These are phyloP conservation scores for Beauveria pseudobassiana DNA, from an alignment of 2,329 filamentous ascomycete genomes.

Conservation along the genomic window DNA sequence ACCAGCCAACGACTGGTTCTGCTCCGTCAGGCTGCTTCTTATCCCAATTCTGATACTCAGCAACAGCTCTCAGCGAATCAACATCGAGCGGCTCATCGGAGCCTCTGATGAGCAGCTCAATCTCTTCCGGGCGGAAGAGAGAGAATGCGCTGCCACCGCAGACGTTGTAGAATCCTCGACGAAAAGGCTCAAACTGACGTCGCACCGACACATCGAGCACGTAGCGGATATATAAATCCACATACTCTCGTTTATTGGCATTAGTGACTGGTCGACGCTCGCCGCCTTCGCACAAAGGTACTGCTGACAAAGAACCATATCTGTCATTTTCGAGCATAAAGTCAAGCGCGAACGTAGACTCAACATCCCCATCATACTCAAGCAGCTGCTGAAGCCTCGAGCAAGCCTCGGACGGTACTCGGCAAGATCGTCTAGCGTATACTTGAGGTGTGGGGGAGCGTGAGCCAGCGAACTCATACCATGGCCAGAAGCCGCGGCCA, in stretches of 20 bases:
- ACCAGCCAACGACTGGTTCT: conserved; percentile 71
- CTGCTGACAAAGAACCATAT: conserved; percentile 59
- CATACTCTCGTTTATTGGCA: conserved; percentile 74
- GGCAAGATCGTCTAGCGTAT: conserved; percentile 73
- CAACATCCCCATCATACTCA: conserved; percentile 77
- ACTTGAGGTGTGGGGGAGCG: conserved; percentile 56
- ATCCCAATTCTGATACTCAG: conserved; percentile 76
- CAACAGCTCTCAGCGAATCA: conserved; percentile 64
- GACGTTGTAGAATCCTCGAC: conserved; percentile 86
- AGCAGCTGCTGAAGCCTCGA: conserved; percentile 64
- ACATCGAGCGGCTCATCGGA: conserved; percentile 81
- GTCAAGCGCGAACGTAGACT: conserved; percentile 71
- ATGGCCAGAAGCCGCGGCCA: conserved; percentile 64
- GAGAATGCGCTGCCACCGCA: conserved; percentile 83
- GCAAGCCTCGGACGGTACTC: conserved; percentile 75
- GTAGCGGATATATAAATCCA: conserved; percentile 75
- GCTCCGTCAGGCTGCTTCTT: conserved; percentile 44
- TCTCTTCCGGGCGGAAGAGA: conserved; percentile 83
- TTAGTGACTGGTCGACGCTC: conserved; percentile 75
- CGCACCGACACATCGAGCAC: conserved; percentile 70
- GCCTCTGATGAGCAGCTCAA: conserved; percentile 78
- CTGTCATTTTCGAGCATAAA: conserved; percentile 72
- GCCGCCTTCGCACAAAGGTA: conserved; percentile 68
- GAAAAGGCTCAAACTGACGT: conserved; percentile 88
- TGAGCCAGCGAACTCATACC: conserved; percentile 47